Evolutionary conservation across 225 moss, liverwort and hornwort genomes (phyloP), one percentile per base, ranked within the genome.

Genomic region (Physcomitrellopsis africana): DNA sequence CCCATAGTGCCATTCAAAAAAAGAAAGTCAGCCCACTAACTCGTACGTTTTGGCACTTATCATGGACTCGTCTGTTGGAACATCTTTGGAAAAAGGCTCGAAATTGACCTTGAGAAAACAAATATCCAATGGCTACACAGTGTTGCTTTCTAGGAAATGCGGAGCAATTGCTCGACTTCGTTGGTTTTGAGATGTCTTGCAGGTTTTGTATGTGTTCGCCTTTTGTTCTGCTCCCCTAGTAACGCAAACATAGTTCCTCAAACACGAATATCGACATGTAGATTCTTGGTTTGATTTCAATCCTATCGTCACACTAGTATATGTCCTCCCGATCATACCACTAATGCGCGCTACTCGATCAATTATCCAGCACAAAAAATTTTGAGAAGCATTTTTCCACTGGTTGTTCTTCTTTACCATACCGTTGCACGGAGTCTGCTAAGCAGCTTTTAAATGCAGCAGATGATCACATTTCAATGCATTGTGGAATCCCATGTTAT

Each of bases 151-250:
- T 13, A 69, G 78, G 69, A 52, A 70, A 65, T 70, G 70, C 37
- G 7, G 49, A 73, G 58, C 63, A 64, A 75, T 55, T 75, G 51
- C 72, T 64, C 42, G 68, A 63, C 68, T 76, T 58, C 63, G 17
- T 46, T 18, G 23, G 19, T 57, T 61, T 47, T 48, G 62, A 32
- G 56, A 51, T 63, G 22, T 45, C 32, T 69, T 63, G 3, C 24
- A 54, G 58, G n/a, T n/a, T 15, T 70, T 51, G 41, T 20, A 11
- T 41, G 1, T 49, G 1, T 49, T 49, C 49, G 49, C 49, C 15
- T 49, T 49, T 11, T 2, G 7, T 11, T 68, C 16, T 72, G 19
- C 16, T 18, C 11, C 63, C 14, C 27, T 57, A 14, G 22, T 20
- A 63, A 32, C 62, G 10, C 72, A 68, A 67, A 47, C 16, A 52